Base-by-base conservation (phyloP, 1,284 basidiomycete genomes). In the Cystobasidium slooffiae region DNA sequence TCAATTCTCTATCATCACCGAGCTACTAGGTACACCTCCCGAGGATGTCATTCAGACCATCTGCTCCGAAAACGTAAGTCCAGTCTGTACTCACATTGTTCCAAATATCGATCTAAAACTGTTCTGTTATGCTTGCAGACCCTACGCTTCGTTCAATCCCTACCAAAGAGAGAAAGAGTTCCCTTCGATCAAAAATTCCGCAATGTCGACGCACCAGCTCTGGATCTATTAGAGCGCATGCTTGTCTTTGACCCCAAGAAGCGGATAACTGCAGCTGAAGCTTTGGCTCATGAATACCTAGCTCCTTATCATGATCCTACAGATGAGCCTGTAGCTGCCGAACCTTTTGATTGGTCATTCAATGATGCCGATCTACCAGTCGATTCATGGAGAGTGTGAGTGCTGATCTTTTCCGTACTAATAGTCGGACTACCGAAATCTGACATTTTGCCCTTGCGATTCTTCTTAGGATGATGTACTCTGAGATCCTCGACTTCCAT, bases 11-110 rank as follows among this genome's bases (percentile, higher is more conserved):
- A 99, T 99, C 84, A 99, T 99, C 85, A 99, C 96, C 64, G 97
- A 99, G 83, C 85, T 99, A 20, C 86, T 99, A 68, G 97, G 96
- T 74, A 99, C 97, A 22, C 96, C 96, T 59, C 94, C 96, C 18
- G 95, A 98, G 87, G 96, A 99, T 86, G 97, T 99, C 83, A 99
- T 99, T 80, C 91, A 97, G 84, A 99, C 96, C 65, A 99, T 99
- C 81, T 93, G 92, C 76, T 94, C 92, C 81, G 96, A 99, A 85
- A 99, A 98, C 85, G 94, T 96, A 80, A 75, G 89, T 84, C n/a
- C n/a, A n/a, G 46, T 0, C 39, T 37, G n/a, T 20, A n/a, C 47
- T 6, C 44, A 18, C 2, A 52, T 22, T 12, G 16, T 56, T 3
- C 10, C 5, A n/a, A 6, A 22, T 16, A 49, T 51, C 6, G n/a